Conservation (phyloP, 371 early-diverging fungal species). For the Saksenaea oblongispora region DNA sequence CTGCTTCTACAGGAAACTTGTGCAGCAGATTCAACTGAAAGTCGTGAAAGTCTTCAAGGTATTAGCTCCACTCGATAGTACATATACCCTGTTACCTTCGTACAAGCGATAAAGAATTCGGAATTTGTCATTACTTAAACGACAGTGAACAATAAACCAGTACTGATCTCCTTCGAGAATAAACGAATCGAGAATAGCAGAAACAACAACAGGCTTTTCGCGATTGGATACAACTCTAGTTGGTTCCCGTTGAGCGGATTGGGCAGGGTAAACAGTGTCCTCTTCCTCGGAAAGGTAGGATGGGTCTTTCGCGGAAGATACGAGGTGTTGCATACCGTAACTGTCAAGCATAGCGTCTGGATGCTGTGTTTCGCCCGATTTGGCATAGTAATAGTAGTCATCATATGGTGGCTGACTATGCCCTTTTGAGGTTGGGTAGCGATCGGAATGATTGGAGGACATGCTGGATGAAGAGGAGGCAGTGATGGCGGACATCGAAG, state of each 20-base stretch:
- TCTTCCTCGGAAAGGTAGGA: neutral
- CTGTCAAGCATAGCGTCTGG: slow-evolving; percentile 23
- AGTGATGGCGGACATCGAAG: neutral
- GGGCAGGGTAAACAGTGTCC: neutral
- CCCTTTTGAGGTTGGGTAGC: neutral
- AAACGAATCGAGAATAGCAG: slow-evolving; percentile 63
- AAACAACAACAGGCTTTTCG: slow-evolving; percentile 26
- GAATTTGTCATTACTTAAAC: slow-evolving; percentile 50
- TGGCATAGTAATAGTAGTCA: neutral
- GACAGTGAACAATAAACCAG: slow-evolving; percentile 71
- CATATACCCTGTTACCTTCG: slow-evolving; percentile 45
- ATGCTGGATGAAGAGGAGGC: neutral
- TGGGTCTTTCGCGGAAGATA: neutral
- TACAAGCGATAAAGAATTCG: slow-evolving; percentile 70
- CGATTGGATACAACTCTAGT: neutral
- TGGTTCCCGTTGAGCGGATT: neutral
- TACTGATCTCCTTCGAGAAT: slow-evolving; percentile 67
- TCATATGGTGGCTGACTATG: neutral
- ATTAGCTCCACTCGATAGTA: neutral
- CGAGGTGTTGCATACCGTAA: slow-evolving; percentile 19
- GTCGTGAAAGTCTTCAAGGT: slow-evolving; percentile 67
- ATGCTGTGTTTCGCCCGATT: slow-evolving; percentile 2
- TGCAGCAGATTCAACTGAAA: slow-evolving; percentile 77
- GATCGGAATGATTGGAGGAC: slow-evolving; percentile 1
- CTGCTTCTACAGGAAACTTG: slow-evolving; percentile 76